Conservation (phyloP, 2,329 filamentous ascomycete genomes). For the Claviceps sorghi region DNA sequence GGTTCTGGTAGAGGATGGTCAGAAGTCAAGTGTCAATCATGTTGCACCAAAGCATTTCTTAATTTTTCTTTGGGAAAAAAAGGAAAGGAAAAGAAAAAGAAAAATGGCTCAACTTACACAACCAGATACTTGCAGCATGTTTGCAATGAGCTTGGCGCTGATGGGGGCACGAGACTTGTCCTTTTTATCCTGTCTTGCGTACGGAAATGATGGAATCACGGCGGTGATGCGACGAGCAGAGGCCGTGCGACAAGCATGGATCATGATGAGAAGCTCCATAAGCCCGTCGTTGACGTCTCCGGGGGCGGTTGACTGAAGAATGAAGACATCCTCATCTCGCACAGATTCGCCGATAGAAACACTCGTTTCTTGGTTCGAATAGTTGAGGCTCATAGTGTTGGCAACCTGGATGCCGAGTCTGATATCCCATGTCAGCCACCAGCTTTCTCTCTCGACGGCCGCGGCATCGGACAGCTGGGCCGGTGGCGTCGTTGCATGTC, state of each 20-base stretch:
- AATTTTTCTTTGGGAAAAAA: not conserved
- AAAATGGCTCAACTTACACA: constrained; percentile 31
- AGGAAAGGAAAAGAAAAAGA: not conserved
- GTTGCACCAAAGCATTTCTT: not conserved
- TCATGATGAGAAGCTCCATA: constrained; percentile 98
- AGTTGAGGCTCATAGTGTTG: constrained; percentile 68
- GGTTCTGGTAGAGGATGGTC: constrained; percentile 17
- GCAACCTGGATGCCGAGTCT: constrained; percentile 65
- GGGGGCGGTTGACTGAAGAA: constrained; percentile 85
- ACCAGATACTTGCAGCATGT: constrained; percentile 91
- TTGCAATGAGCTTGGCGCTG: constrained; percentile 87
- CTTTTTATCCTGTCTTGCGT: constrained; percentile 95
- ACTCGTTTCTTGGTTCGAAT: constrained; percentile 75
- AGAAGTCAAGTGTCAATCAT: not conserved
- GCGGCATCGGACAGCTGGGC: constrained; percentile 5
- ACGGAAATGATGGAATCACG: constrained; percentile 91
- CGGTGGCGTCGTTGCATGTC: not conserved
- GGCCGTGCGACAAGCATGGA: constrained; percentile 66
- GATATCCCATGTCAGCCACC: constrained; percentile 12
- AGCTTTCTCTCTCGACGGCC: not conserved
- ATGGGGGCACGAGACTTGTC: constrained; percentile 89
- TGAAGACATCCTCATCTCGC: constrained; percentile 95
- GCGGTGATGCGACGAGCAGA: constrained; percentile 80
- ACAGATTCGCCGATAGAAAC: constrained; percentile 95
- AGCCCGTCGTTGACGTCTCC: constrained; percentile 96